Conservation (phyloP, 345 rosid genomes). For the Ceriops tagal region DNA sequence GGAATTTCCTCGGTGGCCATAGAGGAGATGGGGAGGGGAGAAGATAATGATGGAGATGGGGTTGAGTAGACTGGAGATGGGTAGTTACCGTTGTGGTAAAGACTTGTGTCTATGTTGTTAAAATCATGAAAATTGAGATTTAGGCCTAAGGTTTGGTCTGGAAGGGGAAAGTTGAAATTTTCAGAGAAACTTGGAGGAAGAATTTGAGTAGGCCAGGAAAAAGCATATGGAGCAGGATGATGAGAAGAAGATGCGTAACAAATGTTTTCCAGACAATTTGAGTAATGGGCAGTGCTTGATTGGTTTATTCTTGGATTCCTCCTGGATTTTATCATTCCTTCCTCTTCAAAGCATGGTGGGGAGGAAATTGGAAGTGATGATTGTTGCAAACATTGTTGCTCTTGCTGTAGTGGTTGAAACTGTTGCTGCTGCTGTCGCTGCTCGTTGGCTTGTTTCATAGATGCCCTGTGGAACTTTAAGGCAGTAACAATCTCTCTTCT, state of each 20-base stretch:
- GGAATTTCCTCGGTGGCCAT: constrained; percentile 15
- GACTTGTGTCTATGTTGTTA: constrained; percentile 52
- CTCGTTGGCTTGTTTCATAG: constrained; percentile 79
- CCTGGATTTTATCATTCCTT: constrained; percentile 45
- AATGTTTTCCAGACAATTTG: constrained; percentile 26
- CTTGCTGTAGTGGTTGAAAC: constrained; percentile 5
- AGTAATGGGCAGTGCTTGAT: constrained; percentile 36
- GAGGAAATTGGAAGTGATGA: constrained; percentile 18
- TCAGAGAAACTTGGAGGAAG: constrained; percentile 25
- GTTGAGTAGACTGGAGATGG: constrained; percentile 40
- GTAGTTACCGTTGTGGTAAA: constrained; percentile 35
- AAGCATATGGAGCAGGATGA: constrained; percentile 42
- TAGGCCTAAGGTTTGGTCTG: constrained; percentile 65
- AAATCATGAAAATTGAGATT: constrained; percentile 85
- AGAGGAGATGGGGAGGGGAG: constrained; percentile 39
- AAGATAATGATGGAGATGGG: constrained; percentile 56
- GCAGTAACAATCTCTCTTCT: constrained; percentile 96
- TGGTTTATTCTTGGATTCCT: constrained; percentile 48
- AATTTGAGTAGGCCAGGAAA: constrained; percentile 40
- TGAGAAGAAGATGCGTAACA: constrained; percentile 27
- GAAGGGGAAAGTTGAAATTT: constrained; percentile 47
- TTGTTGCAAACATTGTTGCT: constrained; percentile 21
- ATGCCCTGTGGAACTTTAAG: constrained; percentile 81
- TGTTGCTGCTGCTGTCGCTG: constrained; percentile 39
- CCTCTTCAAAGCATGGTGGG: constrained; percentile 36